These are phyloP conservation scores for Ettlia oleoabundans DNA, from an alignment of 139 green algal genomes.

Conservation along the genomic window DNA sequence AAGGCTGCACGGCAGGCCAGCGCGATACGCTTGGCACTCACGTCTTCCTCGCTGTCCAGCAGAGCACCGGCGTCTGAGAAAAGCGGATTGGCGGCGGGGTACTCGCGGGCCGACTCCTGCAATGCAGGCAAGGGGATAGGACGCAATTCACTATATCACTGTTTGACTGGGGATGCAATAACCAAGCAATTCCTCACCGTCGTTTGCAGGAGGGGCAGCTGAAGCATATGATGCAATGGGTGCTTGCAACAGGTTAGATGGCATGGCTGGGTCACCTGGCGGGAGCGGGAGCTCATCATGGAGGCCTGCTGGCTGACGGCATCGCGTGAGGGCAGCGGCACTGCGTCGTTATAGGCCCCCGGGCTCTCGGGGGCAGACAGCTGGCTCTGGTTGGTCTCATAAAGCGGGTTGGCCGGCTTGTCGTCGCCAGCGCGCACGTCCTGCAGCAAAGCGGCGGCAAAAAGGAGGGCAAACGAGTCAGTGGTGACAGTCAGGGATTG, in stretches of 20 bases:
- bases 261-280: neutral
- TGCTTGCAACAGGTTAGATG: neutral
- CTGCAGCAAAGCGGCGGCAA: neutral
- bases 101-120: slow-evolving; percentile 15
- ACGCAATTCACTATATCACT: neutral
- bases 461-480: neutral
- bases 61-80: neutral
- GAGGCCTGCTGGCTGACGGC: neutral
- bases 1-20: neutral
- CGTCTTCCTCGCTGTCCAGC: slow-evolving; percentile 13
- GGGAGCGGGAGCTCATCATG: slow-evolving; percentile 2
- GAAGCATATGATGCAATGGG: too few species aligned
- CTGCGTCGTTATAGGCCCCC: neutral
- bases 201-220: neutral
- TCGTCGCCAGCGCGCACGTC: slow-evolving; percentile 1
- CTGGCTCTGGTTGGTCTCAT: slow-evolving; percentile 32
- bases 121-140: neutral
- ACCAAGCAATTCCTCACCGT: neutral
- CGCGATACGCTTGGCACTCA: neutral
- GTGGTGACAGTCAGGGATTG: too few species aligned
- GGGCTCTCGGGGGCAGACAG: slow-evolving; percentile 11
- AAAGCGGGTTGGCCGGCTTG: slow-evolving; percentile 23
- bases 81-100: slow-evolving; percentile 1
- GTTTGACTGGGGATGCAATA: neutral
- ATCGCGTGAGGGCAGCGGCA: neutral